Base-by-base conservation (phyloP, 805 yeast species). In the Kodamaea leandrae region DNA sequence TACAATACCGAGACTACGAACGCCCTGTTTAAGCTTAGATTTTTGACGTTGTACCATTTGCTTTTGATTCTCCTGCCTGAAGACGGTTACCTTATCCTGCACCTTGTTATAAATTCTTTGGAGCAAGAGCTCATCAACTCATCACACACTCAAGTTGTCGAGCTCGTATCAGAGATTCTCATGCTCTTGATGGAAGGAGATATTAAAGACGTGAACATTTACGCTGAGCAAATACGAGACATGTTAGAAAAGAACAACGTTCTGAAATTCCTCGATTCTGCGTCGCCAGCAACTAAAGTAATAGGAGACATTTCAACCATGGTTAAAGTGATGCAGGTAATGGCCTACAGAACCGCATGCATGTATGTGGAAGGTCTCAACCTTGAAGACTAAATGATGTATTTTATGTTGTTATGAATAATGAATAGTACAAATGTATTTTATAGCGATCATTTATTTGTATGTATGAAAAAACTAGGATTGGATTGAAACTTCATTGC, bases 301-400 rank as follows among this genome's bases (percentile, higher is more conserved):
- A 15, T 13, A 16, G 34, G 21, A 13, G 43, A 39, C 4, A 20
- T 33, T n/a, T 26, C 33, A 19, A 32, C 15, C 9, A 32, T 55
- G 41, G 49, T 54, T 16, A 54, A 50, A 36, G 44, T 39, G 19
- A 36, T 62, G 17, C 64, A 58, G 39, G 60, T 58, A 20, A 64
- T 68, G 68, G 49, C 58, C 29, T 68, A 67, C 48, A 58, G 68
- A 43, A 54, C 63, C 32, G 61, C 70, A 13, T 63, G 68, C 41
- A 52, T 57, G 33, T 57, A 59, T 36, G 61, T 67, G 18, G 72
- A 66, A 32, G 69, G 68, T 4, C 53, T 51, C 38, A 49, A 45
- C 32, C 52, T 68, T 32, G 74, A 67, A 43, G 61, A 60, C 37
- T 65, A 43, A 47, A 16, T 17, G 24, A 6, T 4, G 18, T 21